These are phyloP conservation scores for Chlamydomonas reinhardtii DNA, from an alignment of 163 green algal species.

Conservation along the genomic window DNA sequence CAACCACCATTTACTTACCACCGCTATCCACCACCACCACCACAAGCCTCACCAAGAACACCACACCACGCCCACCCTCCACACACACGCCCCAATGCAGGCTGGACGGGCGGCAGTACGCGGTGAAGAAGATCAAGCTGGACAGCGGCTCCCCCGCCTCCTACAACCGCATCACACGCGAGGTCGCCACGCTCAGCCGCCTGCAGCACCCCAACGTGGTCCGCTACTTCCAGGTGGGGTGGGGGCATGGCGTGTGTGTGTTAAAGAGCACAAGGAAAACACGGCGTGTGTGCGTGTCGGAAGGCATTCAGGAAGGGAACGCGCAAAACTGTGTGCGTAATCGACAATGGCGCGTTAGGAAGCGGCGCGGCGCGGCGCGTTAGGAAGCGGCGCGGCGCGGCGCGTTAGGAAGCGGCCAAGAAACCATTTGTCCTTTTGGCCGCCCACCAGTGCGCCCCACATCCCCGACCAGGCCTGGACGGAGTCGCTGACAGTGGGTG, in stretches of 20 bases:
- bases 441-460: too few relatives aligned
- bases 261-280: too few relatives aligned
- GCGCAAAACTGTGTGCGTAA: too few relatives aligned
- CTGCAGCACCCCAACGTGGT: constrained; percentile 95
- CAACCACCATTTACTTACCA: too few relatives aligned
- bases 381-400: too few relatives aligned
- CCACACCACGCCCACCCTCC: too few relatives aligned
- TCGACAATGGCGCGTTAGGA: too few relatives aligned
- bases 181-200: constrained; percentile 91
- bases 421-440: too few relatives aligned
- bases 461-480: constrained; percentile 50
- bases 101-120: constrained; percentile 89
- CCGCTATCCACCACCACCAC: too few relatives aligned
- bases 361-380: too few relatives aligned
- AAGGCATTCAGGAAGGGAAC: background rate
- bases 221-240: constrained; percentile 89
- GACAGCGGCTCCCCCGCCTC: constrained; percentile 45
- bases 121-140: constrained; percentile 94
- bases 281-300: background rate
- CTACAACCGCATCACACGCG: constrained; percentile 87
- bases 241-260: background rate
- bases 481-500: constrained; percentile 9
- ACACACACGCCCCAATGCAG: constrained; percentile 39
- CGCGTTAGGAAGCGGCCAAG: too few relatives aligned
- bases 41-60: too few relatives aligned